Evolutionary conservation across 1,284 basidiomycete genomes (phyloP).

Genomic region (Ganoderma boninense): DNA sequence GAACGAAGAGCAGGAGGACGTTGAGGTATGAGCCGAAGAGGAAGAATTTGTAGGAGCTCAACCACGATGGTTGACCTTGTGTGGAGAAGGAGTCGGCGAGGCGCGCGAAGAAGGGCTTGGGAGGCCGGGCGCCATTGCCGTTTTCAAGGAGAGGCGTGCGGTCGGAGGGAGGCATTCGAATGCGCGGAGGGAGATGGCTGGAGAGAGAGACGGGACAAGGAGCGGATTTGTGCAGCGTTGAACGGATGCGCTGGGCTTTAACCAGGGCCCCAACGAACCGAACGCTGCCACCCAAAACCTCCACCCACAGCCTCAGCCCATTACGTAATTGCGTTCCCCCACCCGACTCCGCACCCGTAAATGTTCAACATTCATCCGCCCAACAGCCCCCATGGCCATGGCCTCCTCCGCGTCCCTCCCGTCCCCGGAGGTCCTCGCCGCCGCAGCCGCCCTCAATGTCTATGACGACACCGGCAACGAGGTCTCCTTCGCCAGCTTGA

Average conservation of each 20-base stretch:
- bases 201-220: neutral
- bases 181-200: constrained; percentile 22
- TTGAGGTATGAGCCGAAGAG: constrained; percentile 81
- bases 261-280: neutral
- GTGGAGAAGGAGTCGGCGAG: constrained; percentile 56
- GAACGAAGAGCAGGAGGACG: constrained; percentile 66
- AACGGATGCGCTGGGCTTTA: neutral
- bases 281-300: neutral
- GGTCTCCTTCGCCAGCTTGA: constrained; percentile 59
- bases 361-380: neutral
- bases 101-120: constrained; percentile 47
- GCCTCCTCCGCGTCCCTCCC: neutral
- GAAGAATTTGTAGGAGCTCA: constrained; percentile 71
- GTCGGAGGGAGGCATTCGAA: constrained; percentile 40
- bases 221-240: neutral
- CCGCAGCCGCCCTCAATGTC: constrained; percentile 50
- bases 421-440: constrained; percentile 37
- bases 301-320: constrained; percentile 3
- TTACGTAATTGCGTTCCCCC: constrained; percentile 12
- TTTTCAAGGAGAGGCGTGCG: constrained; percentile 55
- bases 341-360: neutral
- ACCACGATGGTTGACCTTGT: constrained; percentile 69
- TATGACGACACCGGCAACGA: constrained; percentile 53
- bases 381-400: constrained; percentile 13
- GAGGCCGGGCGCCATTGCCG: constrained; percentile 40